Evolutionary conservation across 1,139 yeast species (phyloP), one percentile per base, ranked within the genome.

Genomic region (Pichia sp.): DNA sequence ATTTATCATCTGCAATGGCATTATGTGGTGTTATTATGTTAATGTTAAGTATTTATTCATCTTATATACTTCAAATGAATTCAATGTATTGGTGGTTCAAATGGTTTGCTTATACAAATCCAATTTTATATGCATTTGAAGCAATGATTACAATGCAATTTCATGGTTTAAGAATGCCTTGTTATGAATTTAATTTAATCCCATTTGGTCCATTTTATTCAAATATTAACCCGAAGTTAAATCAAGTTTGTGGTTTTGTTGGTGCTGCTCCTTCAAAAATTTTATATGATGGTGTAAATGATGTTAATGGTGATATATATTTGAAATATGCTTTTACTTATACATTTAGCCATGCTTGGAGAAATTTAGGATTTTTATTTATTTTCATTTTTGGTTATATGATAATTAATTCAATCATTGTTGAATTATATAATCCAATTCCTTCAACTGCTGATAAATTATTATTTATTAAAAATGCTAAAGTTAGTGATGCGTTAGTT

Each of bases 51-150:
- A 63, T 76, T 33, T 79, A 78, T 57, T 70, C 79, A n/a, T 75
- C 81, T n/a, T 79, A 71, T 63, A 70, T 76, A 75, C 72, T 79
- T 56, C 83, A 77, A 58, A 62, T 74, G 47, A 78, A 77, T 9
- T 70, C 75, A 0, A 79, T 79, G 83, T 80, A 74, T 50, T 80
- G 80, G 48, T 79, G 83, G 83, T 78, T 78, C 56, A 72, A 75
- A 59, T 80, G 86, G 86, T 71, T 78, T 35, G 71, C 78, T 2
- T 79, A 78, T 57, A 65, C 76, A 46, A 69, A 79, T 54, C 84
- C 85, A 2, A 61, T 79, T 40, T 63, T 75, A 38, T 80, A 77
- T 58, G 77, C 75, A 2, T 79, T 78, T 55, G 85, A 80, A 60
- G 68, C 79, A 9, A 66, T 79, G 69, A 62, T 79, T 48, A 63